Evolutionary conservation across 2,329 filamentous ascomycete species (phyloP).

Genomic region (Atkinsonella hypoxylon): DNA sequence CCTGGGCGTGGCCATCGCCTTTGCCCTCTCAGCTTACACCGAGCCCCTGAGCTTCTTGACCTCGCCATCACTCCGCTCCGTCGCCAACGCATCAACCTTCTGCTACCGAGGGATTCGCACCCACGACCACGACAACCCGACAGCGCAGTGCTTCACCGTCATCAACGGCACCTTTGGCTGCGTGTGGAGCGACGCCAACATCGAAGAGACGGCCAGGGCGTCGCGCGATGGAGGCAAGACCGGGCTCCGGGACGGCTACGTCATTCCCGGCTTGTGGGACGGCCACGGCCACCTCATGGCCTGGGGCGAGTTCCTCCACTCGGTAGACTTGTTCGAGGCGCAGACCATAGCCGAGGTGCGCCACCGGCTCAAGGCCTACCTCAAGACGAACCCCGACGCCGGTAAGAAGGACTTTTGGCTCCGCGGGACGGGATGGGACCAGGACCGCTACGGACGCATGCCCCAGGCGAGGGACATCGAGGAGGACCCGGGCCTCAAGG

Average conservation of each 20-base stretch:
- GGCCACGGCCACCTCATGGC: slow-evolving; percentile 56
- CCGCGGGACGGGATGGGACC: slow-evolving; percentile 59
- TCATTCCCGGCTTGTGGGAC: slow-evolving; percentile 58
- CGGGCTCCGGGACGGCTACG: slow-evolving; percentile 30
- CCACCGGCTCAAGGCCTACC: slow-evolving; percentile 37
- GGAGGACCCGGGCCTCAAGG: slow-evolving; percentile 36
- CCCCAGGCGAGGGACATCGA: slow-evolving; percentile 50
- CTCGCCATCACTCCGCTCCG: background rate
- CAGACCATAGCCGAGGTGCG: slow-evolving; percentile 43
- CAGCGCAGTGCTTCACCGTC: slow-evolving; percentile 45
- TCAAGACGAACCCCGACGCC: slow-evolving; percentile 33
- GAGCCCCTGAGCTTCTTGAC: slow-evolving; percentile 12
- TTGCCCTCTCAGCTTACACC: slow-evolving; percentile 20
- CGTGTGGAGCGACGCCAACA: slow-evolving; percentile 28
- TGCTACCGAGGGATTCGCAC: slow-evolving; percentile 30
- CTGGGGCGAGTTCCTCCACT: slow-evolving; percentile 56
- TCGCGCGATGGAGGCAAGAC: background rate
- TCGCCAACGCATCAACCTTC: slow-evolving; percentile 14
- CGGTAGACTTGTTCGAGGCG: slow-evolving; percentile 51
- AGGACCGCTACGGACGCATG: slow-evolving; percentile 52
- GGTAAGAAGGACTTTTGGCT: slow-evolving; percentile 49
- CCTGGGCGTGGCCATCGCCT: slow-evolving; percentile 15
- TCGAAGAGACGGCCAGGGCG: slow-evolving; percentile 10
- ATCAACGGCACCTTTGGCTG: slow-evolving; percentile 36
- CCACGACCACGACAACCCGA: slow-evolving; percentile 21